phyloP scores from a whole-genome alignment of 306 rosid genomes.

The Fagus sylvatica region DNA sequence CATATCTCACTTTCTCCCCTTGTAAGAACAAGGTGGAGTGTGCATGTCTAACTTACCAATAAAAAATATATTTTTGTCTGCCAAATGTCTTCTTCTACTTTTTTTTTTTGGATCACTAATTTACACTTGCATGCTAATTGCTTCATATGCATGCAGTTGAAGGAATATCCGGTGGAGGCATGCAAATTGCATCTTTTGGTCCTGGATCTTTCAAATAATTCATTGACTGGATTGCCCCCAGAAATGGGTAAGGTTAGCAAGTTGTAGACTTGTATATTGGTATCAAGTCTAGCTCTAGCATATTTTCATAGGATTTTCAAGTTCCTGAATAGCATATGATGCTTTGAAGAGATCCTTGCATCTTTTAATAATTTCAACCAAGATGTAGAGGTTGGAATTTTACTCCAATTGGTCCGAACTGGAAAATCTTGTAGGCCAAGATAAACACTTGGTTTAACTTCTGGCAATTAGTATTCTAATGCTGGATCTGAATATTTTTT shows the following conservation, averaged over 20 bases:
- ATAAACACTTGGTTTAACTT: background rate
- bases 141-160: no score
- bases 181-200: no score
- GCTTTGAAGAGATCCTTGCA: no score
- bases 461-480: background rate
- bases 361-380: background rate
- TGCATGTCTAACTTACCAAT: background rate
- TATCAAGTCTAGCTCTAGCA: constrained; percentile 12
- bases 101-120: constrained; percentile 17
- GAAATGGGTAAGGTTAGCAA: no score
- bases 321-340: background rate
- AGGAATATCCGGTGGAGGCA: no score
- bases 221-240: no score
- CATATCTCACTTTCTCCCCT: background rate
- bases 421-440: no score
- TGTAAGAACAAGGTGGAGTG: background rate
- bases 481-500: background rate
- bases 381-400: background rate
- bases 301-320: constrained; percentile 19
- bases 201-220: no score
- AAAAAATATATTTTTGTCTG: background rate
- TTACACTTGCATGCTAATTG: constrained; percentile 18
- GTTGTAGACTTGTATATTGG: no score
- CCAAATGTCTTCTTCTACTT: background rate
- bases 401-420: background rate